Evolutionary conservation across 2,329 filamentous ascomycete genomes (phyloP), one percentile per base, ranked within the genome.

Genomic region (Ophiosphaerella herpotricha): DNA sequence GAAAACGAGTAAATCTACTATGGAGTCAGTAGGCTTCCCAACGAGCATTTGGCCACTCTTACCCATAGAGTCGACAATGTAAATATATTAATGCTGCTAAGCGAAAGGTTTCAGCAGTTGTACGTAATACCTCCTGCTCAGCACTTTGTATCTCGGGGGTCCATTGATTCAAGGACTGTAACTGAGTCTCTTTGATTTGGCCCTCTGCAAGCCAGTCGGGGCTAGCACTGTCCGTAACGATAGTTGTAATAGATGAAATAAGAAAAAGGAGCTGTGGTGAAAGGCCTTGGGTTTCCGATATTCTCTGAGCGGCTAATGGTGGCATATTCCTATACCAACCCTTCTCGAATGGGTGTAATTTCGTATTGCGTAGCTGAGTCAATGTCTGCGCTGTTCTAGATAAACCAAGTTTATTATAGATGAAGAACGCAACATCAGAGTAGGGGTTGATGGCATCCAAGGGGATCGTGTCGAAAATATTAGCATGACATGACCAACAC

Each of bases 401-500:
- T 4, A 71, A 57, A 14, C 61, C 54, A 5, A 70, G 55, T 38
- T 71, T 66, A 5, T 57, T 54, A 33, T 61, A 63, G 13, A 71
- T 63, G 47, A 68, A 70, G n/a, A 67, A 52, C 12, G 60, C 63
- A 5, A 64, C 24, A 24, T 66, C 66, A 2, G 67, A 67, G 23
- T 60, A 50, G 18, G 60, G 58, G 40, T 66, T 51, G 37, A 67
- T 45, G 38, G 53, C 48, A 7, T 58, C 54, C 6, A 50, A 33
- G 6, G 68, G 67, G 7, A 67, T 66, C 5, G 58, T 60, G 40
- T 71, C 62, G 47, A 70, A 67, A 29, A 71, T 55, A 31, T 69
- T 69, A 38, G 68, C 66, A 23, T 71, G 68, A 37, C 57, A 61
- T 2, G 66, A 69, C 68, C 68, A 71, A 52, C 68, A 70, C 3